Base-by-base conservation (phyloP, 1,284 basidiomycete genomes). In the Sporisorium iseilematis-ciliati region DNA sequence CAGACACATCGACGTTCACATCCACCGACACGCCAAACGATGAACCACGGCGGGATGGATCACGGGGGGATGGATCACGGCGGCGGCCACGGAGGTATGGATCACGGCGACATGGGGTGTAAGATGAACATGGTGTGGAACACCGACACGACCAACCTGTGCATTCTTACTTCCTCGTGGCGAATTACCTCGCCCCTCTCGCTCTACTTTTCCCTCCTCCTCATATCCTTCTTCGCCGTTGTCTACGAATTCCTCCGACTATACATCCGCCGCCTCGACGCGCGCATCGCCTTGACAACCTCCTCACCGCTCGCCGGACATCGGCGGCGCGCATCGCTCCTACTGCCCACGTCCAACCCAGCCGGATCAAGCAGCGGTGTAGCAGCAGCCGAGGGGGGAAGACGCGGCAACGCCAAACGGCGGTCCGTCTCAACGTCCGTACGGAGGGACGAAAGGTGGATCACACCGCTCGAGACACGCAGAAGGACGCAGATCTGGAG, bases 41-140 rank as follows among this genome's bases (percentile, higher is more conserved):
- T 55, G 53, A 23, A 55, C 23, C 53, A 55, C 53, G 53, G 53
- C 18, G 52, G 52, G 6, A 31, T 41, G 51, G 51, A 41, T 7
- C 51, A 53, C 20, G 38, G 51, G 2, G 52, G 41, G 2, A 50
- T 50, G 48, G 45, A 59, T 4, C 48, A 56, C 20, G 55, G 49
- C 23, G 52, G 45, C 5, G 45, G 50, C 3, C 48, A 56, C 20
- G 55, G 49, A 23, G 52, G 45, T 4, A 66, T 66, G 64, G 51
- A 55, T 31, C 29, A 29, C 29, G 29, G 8, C 31, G 52, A 40
- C 5, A 66, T 66, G 64, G 57, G 58, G 1, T 77, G 75, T 41
- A 53, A 45, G 10, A 77, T 77, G 75, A 57, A 48, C 49, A 77
- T 77, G 75, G 57, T 63, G 1, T 77, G 75, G 75, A 73, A 77